A percentile compares a stretch with the other conserved stretches of the same genome.
These are phyloP conservation scores for Theobroma cacao DNA, from an alignment of 345 rosid genomes.

Conservation along the genomic window DNA sequence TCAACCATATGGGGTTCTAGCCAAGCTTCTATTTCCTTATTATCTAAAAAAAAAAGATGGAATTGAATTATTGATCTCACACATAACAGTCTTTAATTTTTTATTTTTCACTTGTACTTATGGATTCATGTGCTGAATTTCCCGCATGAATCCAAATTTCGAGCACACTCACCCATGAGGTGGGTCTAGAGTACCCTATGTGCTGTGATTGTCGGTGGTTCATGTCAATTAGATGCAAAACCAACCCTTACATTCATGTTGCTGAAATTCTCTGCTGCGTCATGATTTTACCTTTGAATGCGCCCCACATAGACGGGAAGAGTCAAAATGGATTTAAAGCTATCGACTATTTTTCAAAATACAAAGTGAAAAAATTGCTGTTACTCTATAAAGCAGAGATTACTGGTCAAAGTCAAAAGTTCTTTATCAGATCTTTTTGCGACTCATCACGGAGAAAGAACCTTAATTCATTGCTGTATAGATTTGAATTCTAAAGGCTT, in stretches of 20 bases:
- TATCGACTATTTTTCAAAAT: background rate
- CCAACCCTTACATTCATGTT: background rate
- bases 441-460: background rate
- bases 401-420: background rate
- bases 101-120: no score
- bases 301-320: background rate
- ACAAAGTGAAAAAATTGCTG: background rate
- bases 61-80: background rate
- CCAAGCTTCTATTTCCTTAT: no score
- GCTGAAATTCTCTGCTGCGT: background rate
- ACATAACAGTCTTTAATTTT: background rate
- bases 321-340: background rate
- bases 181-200: background rate
- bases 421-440: background rate
- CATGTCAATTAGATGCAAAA: background rate
- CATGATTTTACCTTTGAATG: background rate
- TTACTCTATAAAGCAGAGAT: background rate
- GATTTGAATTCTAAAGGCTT: background rate
- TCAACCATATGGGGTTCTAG: no score
- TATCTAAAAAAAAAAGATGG: background rate
- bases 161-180: background rate
- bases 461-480: background rate
- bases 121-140: background rate
- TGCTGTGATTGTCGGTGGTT: background rate
- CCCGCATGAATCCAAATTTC: background rate